Base-by-base conservation (phyloP, 2,329 filamentous ascomycete genomes). In the Epichloe elymi region DNA sequence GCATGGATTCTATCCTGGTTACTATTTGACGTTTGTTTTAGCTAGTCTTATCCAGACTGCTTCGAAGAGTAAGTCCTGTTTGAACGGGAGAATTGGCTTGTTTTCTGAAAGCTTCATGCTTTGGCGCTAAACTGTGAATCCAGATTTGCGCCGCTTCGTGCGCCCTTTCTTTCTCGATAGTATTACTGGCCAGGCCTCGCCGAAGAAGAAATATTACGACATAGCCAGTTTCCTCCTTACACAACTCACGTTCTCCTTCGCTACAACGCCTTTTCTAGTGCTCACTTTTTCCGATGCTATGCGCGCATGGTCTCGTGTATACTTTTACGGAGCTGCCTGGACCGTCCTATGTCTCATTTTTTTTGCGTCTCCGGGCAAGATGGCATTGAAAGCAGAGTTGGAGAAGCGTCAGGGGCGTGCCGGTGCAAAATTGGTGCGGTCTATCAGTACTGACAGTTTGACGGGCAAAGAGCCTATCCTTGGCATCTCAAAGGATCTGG, bases 1-100 rank as follows among this genome's bases (percentile, higher is more conserved):
- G 93, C 93, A 98, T 63, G 93, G 93, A 33, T 98, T 98, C 69
- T 94, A 95, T 59, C 91, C 93, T 0, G 93, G 93, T 5, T 98
- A 98, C 68, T 97, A 97, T 66, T 70, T 98, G 54, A 78, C 85
- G 5, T 98, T 98, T 61, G 71, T 97, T 40, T 75, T 97, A 7
- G 93, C 87, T 1, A 89, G 88, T 55, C 86, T 98, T 58, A 79
- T 96, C 33, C 93, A 98, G 65, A 96, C 89, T 2, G 84, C 84
- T 17, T 90, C 93, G 51, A 98, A 98, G 74, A 89, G 90, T 96
- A 74, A 65, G 85, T 76, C n/a, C 14, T 15, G 5, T 10, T 7
- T 4, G 4, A 5, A 14, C 37, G 7, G 14, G 38, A 35, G 36
- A 26, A 26, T 6, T 15, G 12, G 26, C 4, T 37, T 14, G 12